Conservation (phyloP, 129 eudicot species). For the Dittrichia graveolens region DNA sequence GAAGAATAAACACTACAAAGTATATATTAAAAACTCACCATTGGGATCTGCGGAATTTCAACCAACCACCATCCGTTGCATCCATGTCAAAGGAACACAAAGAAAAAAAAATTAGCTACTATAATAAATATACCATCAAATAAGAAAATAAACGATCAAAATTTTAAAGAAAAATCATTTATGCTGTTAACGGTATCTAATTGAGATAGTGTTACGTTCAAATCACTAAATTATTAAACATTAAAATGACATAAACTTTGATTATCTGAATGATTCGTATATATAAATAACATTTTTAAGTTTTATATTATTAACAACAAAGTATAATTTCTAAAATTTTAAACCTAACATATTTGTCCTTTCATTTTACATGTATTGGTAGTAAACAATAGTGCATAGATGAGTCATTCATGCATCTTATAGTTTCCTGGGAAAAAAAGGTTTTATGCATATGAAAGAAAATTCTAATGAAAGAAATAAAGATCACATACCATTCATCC, state of each 20-base stretch:
- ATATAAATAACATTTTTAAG: too few species aligned
- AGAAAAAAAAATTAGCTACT: constrained; percentile 6
- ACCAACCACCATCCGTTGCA: constrained; percentile 10
- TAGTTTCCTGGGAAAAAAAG: not conserved
- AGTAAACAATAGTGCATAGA: not conserved
- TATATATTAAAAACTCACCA: constrained; percentile 30
- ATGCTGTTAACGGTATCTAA: too few species aligned
- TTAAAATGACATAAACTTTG: too few species aligned
- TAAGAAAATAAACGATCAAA: too few species aligned
- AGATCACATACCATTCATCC: constrained; percentile 60
- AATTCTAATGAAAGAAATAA: not conserved
- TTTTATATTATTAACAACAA: too few species aligned
- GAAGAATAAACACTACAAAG: not conserved
- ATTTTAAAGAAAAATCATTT: too few species aligned
- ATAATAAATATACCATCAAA: not conserved
- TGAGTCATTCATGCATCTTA: not conserved
- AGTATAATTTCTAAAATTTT: too few species aligned
- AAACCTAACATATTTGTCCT: not conserved
- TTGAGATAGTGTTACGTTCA: too few species aligned
- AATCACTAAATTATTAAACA: too few species aligned
- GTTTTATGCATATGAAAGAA: not conserved
- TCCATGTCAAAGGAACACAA: constrained; percentile 21
- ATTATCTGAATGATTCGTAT: too few species aligned
- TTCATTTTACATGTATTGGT: not conserved
- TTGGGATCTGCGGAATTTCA: constrained; percentile 39